Evolutionary conservation across 2,329 filamentous ascomycete genomes (phyloP).

Genomic region (Arthrobotrys sphaeroides): DNA sequence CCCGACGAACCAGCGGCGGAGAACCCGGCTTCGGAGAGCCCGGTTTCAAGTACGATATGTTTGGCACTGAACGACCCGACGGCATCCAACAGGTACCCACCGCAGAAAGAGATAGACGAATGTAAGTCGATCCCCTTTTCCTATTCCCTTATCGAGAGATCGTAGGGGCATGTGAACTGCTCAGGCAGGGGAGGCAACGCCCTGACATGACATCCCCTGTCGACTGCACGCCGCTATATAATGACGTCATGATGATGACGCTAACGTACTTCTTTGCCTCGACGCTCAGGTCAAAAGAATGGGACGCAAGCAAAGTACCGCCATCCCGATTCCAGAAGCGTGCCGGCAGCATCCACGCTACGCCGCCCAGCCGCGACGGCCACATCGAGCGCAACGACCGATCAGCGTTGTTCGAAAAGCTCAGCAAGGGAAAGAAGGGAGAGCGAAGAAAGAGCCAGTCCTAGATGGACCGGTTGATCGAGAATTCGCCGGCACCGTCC

Average conservation of each 20-base stretch:
- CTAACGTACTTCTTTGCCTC: slow-evolving; percentile 30
- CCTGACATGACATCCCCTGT: background rate
- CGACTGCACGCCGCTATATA: slow-evolving; percentile 9
- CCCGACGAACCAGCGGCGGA: slow-evolving; percentile 14
- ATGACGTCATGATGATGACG: slow-evolving; percentile 51
- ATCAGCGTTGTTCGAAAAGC: slow-evolving; percentile 69
- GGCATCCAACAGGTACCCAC: slow-evolving; percentile 24
- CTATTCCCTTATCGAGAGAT: background rate
- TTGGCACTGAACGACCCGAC: slow-evolving; percentile 26
- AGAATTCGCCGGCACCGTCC: slow-evolving; percentile 43
- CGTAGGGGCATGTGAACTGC: background rate
- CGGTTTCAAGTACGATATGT: slow-evolving; percentile 50
- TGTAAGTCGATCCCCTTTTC: slow-evolving; percentile 13
- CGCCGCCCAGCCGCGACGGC: slow-evolving; percentile 72
- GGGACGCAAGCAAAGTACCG: slow-evolving; percentile 73
- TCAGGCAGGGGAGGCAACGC: background rate
- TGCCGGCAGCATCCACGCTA: slow-evolving; percentile 75
- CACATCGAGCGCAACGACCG: slow-evolving; percentile 71
- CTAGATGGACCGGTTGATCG: slow-evolving; percentile 51
- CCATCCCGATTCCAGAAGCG: slow-evolving; percentile 75
- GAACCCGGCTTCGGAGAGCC: slow-evolving; percentile 7
- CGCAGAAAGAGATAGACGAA: slow-evolving; percentile 29
- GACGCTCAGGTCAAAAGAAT: slow-evolving; percentile 55
- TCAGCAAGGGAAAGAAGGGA: slow-evolving; percentile 32
- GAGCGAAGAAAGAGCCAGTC: slow-evolving; percentile 53